These are phyloP conservation scores for Penicillium ucsense DNA, from an alignment of 495 filamentous ascomycete genomes.

Conservation along the genomic window DNA sequence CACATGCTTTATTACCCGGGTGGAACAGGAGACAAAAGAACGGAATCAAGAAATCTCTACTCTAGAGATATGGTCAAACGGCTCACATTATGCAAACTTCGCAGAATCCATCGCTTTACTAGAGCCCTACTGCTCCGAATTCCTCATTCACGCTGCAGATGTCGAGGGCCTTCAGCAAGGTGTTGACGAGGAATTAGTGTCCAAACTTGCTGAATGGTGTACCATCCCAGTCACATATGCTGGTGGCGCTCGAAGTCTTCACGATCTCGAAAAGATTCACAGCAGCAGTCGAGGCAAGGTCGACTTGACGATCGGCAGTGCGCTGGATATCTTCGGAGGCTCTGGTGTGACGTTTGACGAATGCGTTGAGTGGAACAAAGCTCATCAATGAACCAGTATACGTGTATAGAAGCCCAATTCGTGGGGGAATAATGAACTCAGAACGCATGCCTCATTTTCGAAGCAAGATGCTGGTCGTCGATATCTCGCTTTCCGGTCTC, in stretches of 20 bases:
- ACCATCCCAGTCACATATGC: constrained; percentile 91
- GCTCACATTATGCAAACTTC: not conserved
- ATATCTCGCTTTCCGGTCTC: too few species aligned
- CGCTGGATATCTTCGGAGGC: constrained; percentile 91
- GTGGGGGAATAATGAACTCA: not conserved
- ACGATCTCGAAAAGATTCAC: constrained; percentile 74
- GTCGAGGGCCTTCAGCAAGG: constrained; percentile 87
- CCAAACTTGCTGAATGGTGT: constrained; percentile 71
- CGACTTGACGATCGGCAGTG: constrained; percentile 93
- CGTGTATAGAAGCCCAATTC: not conserved
- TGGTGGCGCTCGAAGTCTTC: constrained; percentile 72
- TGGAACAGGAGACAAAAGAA: too few species aligned
- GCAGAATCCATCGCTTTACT: constrained; percentile 68
- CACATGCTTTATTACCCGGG: too few species aligned
- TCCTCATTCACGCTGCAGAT: constrained; percentile 97
- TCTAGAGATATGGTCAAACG: not conserved
- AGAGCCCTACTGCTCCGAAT: constrained; percentile 88
- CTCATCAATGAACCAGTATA: constrained; percentile 12
- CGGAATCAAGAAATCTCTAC: not conserved
- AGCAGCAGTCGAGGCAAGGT: constrained; percentile 67
- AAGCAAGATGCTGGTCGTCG: too few species aligned
- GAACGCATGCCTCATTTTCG: too few species aligned
- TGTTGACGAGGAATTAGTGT: constrained; percentile 77
- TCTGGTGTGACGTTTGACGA: constrained; percentile 74
- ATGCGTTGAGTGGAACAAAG: constrained; percentile 77